These are phyloP conservation scores for Capronia americana DNA, from an alignment of 2,329 filamentous ascomycete genomes.

Conservation along the genomic window DNA sequence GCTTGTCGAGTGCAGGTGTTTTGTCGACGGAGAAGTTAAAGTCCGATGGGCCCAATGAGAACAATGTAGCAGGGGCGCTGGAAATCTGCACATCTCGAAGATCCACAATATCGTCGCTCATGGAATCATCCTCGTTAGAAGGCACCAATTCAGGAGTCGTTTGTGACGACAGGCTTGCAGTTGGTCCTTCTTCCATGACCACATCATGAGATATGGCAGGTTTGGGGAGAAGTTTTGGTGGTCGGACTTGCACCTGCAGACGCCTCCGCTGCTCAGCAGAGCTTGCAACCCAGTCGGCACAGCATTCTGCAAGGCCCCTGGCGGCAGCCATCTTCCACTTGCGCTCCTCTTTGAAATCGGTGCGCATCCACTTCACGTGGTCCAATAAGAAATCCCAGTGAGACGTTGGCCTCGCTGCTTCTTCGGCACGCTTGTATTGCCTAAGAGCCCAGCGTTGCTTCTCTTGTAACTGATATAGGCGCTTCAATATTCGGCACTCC, in stretches of 20 bases:
- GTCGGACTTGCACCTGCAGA: conserved; percentile 71
- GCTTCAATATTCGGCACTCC: conserved; percentile 81
- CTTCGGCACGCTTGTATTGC: conserved; percentile 82
- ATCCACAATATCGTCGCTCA: conserved; percentile 51
- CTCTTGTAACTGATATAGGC: conserved; percentile 90
- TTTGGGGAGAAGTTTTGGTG: conserved; percentile 48
- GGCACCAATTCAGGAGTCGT: conserved; percentile 72
- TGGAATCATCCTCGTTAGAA: conserved; percentile 66
- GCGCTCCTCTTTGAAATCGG: conserved; percentile 89
- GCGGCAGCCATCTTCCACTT: conserved; percentile 91
- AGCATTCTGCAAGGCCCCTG: conserved; percentile 79
- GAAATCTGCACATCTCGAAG: conserved; percentile 52
- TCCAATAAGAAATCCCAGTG: conserved; percentile 87
- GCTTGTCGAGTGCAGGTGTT: conserved; percentile 75
- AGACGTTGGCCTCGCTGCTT: conserved; percentile 76
- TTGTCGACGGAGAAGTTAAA: conserved; percentile 78
- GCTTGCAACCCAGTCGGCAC: conserved; percentile 78
- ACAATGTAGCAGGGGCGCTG: conserved; percentile 75
- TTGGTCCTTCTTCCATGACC: conserved; percentile 39
- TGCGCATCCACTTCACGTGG: conserved; percentile 98
- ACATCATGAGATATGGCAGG: conserved; percentile 41
- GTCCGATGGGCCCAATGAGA: conserved; percentile 80
- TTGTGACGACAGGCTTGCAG: conserved; percentile 47
- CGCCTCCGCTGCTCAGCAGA: conserved; percentile 66
- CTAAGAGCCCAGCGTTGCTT: conserved; percentile 90